These are phyloP conservation scores for Carpinus viminea DNA, from an alignment of 306 rosid genomes.

Conservation along the genomic window DNA sequence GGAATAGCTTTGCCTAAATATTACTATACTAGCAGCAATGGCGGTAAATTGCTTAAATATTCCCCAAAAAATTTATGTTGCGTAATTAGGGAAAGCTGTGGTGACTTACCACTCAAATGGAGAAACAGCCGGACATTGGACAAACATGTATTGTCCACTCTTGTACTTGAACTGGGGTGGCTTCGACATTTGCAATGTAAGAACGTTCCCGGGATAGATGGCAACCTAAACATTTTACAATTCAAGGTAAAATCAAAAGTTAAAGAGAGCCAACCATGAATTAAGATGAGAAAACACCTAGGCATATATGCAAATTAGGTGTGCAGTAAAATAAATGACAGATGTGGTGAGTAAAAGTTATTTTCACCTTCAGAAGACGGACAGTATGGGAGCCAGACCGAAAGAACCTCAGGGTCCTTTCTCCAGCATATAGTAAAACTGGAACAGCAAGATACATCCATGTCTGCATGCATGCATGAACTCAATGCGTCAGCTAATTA, in stretches of 20 bases:
- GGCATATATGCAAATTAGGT: background rate
- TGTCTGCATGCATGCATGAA: constrained; percentile 60
- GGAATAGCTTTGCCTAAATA: background rate
- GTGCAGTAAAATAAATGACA: background rate
- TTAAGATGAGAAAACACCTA: background rate
- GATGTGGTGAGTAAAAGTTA: background rate
- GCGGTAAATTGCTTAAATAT: background rate
- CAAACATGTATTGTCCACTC: constrained; percentile 99
- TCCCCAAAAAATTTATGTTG: background rate
- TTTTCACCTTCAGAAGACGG: constrained; percentile 76
- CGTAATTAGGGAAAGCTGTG: background rate
- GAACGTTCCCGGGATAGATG: constrained; percentile 94
- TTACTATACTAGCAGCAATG: too few species aligned
- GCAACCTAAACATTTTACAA: constrained; percentile 65
- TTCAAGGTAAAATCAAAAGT: background rate
- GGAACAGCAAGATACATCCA: constrained; percentile 97
- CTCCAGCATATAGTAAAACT: constrained; percentile 86
- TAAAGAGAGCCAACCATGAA: background rate
- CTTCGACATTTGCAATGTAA: constrained; percentile 95
- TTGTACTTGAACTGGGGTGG: constrained; percentile 89
- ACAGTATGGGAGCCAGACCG: constrained; percentile 87
- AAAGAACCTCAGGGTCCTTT: constrained; percentile 81
- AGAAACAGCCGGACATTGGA: constrained; percentile 97
- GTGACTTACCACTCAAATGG: constrained; percentile 90
- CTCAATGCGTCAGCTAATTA: constrained; percentile 20